Evolutionary conservation across 257 asterid genomes (phyloP), one percentile per base, ranked within the genome.

Genomic region (Nicotiana benthamiana): DNA sequence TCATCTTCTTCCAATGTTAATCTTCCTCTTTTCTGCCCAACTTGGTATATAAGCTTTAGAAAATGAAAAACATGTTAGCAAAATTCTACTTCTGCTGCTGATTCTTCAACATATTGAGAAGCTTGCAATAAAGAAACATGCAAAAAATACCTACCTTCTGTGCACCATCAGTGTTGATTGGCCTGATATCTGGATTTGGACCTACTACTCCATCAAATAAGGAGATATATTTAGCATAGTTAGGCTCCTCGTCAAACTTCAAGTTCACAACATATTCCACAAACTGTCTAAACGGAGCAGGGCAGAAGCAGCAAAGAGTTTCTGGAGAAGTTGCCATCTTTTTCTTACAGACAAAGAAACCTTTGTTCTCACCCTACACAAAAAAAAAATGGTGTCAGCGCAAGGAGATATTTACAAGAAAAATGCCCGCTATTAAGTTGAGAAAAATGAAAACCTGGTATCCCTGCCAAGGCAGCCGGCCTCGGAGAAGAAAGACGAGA

Each of bases 391-490:
- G 22, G 64, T 72, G 82, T 79, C 74, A 80, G 56, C 8, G 34
- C 61, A 67, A 27, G 13, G 60, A 74, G 60, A 65, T 30, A 3
- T 54, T 63, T 16, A 56, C 77, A 75, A 52, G 26, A 18, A 18
- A 27, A 70, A 43, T 32, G 83, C 63, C 61, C 62, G 22, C 80
- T 15, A 68, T 34, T 76, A 40, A 36, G 65, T 61, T 76, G 22
- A 84, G 67, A 51, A 62, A 46, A 70, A 65, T 65, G 66, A 78
- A 75, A 77, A 90, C 93, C 92, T 90, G 91, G 76, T 85, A 87
- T 53, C 92, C 93, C 83, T 90, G 91, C 93, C 93, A 90, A 60
- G 93, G 93, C 60, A 90, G 85, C 78, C 90, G 88, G 36, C 93
- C 92, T 53, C 89, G 88, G 46, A 90, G 86, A 82, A 90, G 92